Base-by-base conservation (phyloP, 169 alveolate genomes). In the Plasmodium knowlesi region DNA sequence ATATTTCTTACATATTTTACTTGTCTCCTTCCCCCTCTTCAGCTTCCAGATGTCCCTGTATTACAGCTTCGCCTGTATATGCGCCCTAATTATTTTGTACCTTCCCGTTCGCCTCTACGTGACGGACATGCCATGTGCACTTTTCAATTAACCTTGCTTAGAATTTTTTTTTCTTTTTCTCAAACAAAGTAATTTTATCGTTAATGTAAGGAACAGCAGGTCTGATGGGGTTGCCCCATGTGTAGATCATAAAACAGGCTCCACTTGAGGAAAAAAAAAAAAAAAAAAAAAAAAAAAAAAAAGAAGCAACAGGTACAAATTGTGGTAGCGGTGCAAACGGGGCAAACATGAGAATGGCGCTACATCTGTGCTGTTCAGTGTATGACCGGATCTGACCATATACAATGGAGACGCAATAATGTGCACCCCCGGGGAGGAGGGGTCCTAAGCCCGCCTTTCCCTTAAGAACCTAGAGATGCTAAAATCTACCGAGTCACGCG, bases 21-120 rank as follows among this genome's bases (percentile, higher is more conserved):
- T 82, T 53, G 8, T 28, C 50, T 4, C 61, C 71, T n/a, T 50
- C 71, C 82, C 46, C 28, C 39, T 61, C 3, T 34, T 5, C 57
- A 89, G 94, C 37, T 89, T 89, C 73, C 94, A 89, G 34, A 50
- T 43, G 71, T 79, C 83, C 30, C 83, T 89, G 34, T 71, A 89
- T 53, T 89, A 89, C 34, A 71, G 94, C 54, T 89, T 89, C 50
- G 70, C 83, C n/a, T 78, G 70, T 10, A 78, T 89, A 57, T 89
- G 94, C 25, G 54, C 54, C 14, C 25, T 89, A 54, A 89, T 80
- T 67, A 34, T 78, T 67, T 57, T 89, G 32, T 89, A 89, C 50
- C 54, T 89, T 12, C 94, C 94, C 12, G 12, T 89, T 34, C 84
- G 94, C 12, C 79, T 89, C 43, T 89, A 61, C 46, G 76, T 89